These are phyloP conservation scores for Orbilia blumenaviensis DNA, from an alignment of 2,329 filamentous ascomycete species.

Conservation along the genomic window DNA sequence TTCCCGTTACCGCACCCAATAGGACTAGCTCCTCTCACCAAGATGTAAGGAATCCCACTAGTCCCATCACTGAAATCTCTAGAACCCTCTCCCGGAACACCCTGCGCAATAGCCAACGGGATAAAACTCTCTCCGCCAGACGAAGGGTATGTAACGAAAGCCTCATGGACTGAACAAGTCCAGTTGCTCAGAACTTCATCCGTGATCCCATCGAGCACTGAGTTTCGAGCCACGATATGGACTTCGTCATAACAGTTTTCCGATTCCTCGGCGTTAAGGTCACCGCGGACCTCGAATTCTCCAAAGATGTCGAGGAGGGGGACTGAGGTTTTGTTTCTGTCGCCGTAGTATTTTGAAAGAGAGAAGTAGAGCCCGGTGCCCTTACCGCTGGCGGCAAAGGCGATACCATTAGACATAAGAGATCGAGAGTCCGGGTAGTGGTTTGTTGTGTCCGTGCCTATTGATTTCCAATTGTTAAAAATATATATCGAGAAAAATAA, in stretches of 20 bases:
- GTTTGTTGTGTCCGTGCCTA: slow-evolving; percentile 54
- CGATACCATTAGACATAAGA: slow-evolving; percentile 62
- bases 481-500: background rate
- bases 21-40: slow-evolving; percentile 62
- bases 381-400: slow-evolving; percentile 59
- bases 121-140: slow-evolving; percentile 59
- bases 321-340: slow-evolving; percentile 56
- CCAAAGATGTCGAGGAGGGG: slow-evolving; percentile 60
- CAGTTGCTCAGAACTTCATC: slow-evolving; percentile 62
- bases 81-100: slow-evolving; percentile 60
- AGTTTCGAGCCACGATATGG: slow-evolving; percentile 61
- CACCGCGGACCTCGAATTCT: slow-evolving; percentile 61
- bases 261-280: slow-evolving; percentile 57
- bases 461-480: background rate
- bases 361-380: slow-evolving; percentile 62
- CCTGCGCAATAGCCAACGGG: slow-evolving; percentile 62
- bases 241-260: slow-evolving; percentile 61
- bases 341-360: slow-evolving; percentile 63
- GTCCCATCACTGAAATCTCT: slow-evolving; percentile 61
- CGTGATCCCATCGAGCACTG: slow-evolving; percentile 59
- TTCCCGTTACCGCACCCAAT: slow-evolving; percentile 62
- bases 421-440: slow-evolving; percentile 59
- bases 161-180: slow-evolving; percentile 63
- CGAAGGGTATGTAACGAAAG: slow-evolving; percentile 61
- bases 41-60: slow-evolving; percentile 62